Conservation (phyloP, 495 filamentous ascomycete species). For the Diplogelasinospora grovesii region DNA sequence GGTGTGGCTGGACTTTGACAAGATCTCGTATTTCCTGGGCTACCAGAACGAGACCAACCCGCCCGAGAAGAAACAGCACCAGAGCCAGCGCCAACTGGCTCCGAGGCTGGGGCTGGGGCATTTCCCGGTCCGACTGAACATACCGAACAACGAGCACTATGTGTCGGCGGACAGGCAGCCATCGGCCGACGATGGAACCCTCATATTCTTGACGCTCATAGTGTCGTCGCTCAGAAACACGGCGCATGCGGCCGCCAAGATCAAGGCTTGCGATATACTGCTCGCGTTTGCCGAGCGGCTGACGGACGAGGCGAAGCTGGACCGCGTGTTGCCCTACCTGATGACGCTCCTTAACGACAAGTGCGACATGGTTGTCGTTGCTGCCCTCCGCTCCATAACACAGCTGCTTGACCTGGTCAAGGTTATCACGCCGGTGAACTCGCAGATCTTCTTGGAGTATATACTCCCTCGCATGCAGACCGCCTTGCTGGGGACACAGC, state of each 20-base stretch:
- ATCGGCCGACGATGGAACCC: constrained; percentile 75
- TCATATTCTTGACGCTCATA: constrained; percentile 85
- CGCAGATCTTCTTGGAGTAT: constrained; percentile 92
- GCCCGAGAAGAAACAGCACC: too few relatives aligned
- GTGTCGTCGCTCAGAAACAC: constrained; percentile 86
- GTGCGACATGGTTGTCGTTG: constrained; percentile 72
- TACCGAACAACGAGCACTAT: constrained; percentile 73
- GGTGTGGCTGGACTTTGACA: constrained; percentile 92
- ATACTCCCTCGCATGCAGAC: constrained; percentile 76
- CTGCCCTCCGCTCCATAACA: constrained; percentile 77
- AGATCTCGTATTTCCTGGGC: constrained; percentile 89
- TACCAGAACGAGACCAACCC: constrained; percentile 48
- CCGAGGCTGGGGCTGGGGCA: constrained; percentile 44
- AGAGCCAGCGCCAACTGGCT: constrained; percentile 24
- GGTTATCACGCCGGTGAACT: constrained; percentile 88
- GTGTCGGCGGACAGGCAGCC: constrained; percentile 38
- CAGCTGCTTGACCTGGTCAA: constrained; percentile 83
- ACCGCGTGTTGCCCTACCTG: constrained; percentile 86
- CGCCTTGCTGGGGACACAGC: constrained; percentile 53
- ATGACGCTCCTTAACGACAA: constrained; percentile 75
- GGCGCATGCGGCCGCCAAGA: constrained; percentile 72
- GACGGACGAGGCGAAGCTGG: constrained; percentile 94
- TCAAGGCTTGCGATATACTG: constrained; percentile 88
- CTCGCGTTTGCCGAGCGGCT: constrained; percentile 86
- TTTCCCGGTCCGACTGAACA: constrained; percentile 76